Base-by-base conservation (phyloP, 2,329 filamentous ascomycete species). In the Allantophomopsis cytisporea region DNA sequence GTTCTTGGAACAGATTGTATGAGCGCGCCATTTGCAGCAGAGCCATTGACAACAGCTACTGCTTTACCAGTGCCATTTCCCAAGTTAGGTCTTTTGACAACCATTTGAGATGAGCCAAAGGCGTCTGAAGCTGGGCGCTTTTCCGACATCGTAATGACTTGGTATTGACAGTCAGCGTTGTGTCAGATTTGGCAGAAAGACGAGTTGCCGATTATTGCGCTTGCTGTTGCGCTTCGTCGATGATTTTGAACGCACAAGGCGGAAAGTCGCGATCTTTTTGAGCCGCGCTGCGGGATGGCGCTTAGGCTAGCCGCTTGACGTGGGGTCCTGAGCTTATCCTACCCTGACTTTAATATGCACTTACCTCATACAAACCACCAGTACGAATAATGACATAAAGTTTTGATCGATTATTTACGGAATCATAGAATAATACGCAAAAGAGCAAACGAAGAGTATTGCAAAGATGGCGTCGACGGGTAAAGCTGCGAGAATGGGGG, bases 101-200 rank as follows among this genome's bases (percentile, higher is more conserved):
- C 76, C 50, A 89, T 71, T 60, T 94, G 84, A 37, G 79, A 77
- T 17, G 77, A 76, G 52, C 80, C 76, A 50, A 89, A 89, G 44
- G 84, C 82, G 50, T 83, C 81, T 45, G 83, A 79, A n/a, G 88
- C 87, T 43, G 87, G 83, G 56, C 91, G 77, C 65, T 98, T 96
- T 62, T 94, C 88, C 46, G 83, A 73, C 28, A 87, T 86, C 88
- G 94, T 95, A 41, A 31, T 16, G 32, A 18, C 11, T 39, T 28
- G 23, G 8, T 36, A 8, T n/a, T 35, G 32, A 23, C 15, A 12
- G 15, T 28, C 16, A 11, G 34, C n/a, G n/a, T 36, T 5, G 16
- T 28, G 23, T 28, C 23, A 28, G 10, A 8, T 28, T 28, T 8
- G 23, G 23, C 4, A 8, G 23, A 3, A 8, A 28, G 23, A 10